Conservation (phyloP, 2,329 filamentous ascomycete genomes). For the Penicillium sp. region DNA sequence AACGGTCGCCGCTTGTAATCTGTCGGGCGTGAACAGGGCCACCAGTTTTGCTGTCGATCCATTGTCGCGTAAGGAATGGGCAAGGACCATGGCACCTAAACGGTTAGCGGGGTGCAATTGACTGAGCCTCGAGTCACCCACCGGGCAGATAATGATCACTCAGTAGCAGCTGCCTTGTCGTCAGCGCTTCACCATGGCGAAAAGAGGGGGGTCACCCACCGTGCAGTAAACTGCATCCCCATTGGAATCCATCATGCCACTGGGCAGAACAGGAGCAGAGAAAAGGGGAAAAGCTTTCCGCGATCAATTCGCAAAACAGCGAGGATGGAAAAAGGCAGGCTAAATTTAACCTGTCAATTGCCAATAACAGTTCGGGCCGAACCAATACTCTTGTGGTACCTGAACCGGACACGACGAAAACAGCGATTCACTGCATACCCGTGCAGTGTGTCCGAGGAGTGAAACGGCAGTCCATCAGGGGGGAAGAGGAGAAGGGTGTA, state of each 20-base stretch:
- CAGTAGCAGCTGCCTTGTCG: constrained; percentile 72
- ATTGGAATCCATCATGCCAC: constrained; percentile 40
- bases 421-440: constrained; percentile 15
- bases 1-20: constrained; percentile 73
- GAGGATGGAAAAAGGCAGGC: constrained; percentile 6
- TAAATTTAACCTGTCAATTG: constrained; percentile 15
- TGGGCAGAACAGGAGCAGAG: constrained; percentile 1
- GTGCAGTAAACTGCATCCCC: constrained; percentile 67
- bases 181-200: constrained; percentile 6
- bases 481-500: not conserved
- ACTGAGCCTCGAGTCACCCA: constrained; percentile 45
- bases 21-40: constrained; percentile 79
- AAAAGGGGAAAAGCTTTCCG: not conserved
- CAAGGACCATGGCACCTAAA: constrained; percentile 85
- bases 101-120: not conserved
- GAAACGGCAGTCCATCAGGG: not conserved
- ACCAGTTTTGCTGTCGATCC: constrained; percentile 84
- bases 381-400: constrained; percentile 22
- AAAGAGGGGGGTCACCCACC: constrained; percentile 44
- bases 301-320: not conserved
- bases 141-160: constrained; percentile 92
- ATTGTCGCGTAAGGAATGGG: constrained; percentile 90
- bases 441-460: not conserved
- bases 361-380: constrained; percentile 18
- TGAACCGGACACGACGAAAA: constrained; percentile 24